Evolutionary conservation across 441 rosid genomes (phyloP).

Genomic region (Gossypium gossypioides): DNA sequence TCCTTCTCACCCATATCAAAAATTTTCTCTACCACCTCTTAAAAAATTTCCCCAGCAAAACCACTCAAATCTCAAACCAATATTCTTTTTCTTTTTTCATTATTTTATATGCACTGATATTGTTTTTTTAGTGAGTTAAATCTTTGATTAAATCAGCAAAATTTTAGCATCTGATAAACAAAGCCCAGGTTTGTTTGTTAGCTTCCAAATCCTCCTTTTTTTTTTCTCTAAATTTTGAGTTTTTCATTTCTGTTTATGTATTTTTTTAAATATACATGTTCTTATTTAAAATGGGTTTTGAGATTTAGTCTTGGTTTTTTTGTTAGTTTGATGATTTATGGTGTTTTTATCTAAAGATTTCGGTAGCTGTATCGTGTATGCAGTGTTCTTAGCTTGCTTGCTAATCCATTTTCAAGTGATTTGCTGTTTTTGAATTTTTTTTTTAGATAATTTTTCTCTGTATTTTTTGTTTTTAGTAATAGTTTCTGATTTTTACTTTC

Average conservation of each 20-base stretch:
- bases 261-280: not conserved
- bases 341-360: not conserved
- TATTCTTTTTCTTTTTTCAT: not conserved
- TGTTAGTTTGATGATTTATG: not conserved
- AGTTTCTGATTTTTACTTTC: not conserved
- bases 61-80: not conserved
- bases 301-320: not conserved
- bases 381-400: not conserved
- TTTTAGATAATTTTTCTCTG: not conserved
- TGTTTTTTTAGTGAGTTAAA: not conserved
- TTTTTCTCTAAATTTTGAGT: not conserved
- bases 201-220: not conserved
- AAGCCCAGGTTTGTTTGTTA: conserved; percentile 16
- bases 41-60: not conserved
- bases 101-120: not conserved
- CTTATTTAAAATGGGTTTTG: not conserved
- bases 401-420: not conserved
- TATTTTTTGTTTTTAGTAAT: not conserved
- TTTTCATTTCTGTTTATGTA: not conserved
- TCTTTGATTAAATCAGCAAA: conserved; percentile 8
- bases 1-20: conserved; percentile 25
- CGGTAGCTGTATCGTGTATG: not conserved
- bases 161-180: not conserved
- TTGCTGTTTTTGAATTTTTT: not conserved
- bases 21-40: conserved; percentile 12